Conservation (phyloP, 2,329 filamentous ascomycete genomes). For the Monascus ruber region DNA sequence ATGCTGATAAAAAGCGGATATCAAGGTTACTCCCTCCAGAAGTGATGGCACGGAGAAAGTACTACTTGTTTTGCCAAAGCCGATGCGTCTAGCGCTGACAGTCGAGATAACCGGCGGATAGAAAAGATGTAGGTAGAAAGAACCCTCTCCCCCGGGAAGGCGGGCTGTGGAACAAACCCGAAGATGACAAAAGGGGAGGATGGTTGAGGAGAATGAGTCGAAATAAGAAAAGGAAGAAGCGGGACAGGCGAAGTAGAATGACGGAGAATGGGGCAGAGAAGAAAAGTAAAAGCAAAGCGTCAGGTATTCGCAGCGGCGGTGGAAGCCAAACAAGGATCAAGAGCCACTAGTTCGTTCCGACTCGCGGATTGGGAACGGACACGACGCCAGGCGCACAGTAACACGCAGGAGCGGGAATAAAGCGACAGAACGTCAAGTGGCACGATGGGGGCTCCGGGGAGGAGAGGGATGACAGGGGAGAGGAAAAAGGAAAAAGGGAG, state of each 20-base stretch:
- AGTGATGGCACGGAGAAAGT: slow-evolving; percentile 2
- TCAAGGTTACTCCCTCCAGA: slow-evolving; percentile 9
- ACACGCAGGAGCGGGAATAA: slow-evolving; percentile 4
- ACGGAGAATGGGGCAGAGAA: slow-evolving; percentile 8
- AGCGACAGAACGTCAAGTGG: slow-evolving; percentile 4
- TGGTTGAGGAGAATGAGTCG: background rate
- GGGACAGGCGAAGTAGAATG: slow-evolving; percentile 1
- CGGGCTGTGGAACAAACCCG: background rate
- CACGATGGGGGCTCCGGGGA: slow-evolving; percentile 9
- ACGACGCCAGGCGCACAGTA: slow-evolving; percentile 1
- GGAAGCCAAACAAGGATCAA: slow-evolving; percentile 10
- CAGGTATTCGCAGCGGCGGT: slow-evolving; percentile 10
- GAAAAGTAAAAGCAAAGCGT: slow-evolving; percentile 21
- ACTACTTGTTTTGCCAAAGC: slow-evolving; percentile 2
- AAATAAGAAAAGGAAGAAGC: background rate
- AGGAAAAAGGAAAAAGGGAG: slow-evolving; percentile 11
- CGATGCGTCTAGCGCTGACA: slow-evolving; percentile 3
- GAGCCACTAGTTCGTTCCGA: slow-evolving; percentile 11
- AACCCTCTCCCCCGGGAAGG: background rate
- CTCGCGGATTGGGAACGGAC: slow-evolving; percentile 3
- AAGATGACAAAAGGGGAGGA: background rate
- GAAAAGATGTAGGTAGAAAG: slow-evolving; percentile 1
- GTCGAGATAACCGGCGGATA: slow-evolving; percentile 4
- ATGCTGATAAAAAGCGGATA: slow-evolving; percentile 5
- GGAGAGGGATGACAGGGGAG: slow-evolving; percentile 10